These are phyloP conservation scores for Trichomonas gallinae DNA, from an alignment of 208 protist genomes.

Conservation along the genomic window DNA sequence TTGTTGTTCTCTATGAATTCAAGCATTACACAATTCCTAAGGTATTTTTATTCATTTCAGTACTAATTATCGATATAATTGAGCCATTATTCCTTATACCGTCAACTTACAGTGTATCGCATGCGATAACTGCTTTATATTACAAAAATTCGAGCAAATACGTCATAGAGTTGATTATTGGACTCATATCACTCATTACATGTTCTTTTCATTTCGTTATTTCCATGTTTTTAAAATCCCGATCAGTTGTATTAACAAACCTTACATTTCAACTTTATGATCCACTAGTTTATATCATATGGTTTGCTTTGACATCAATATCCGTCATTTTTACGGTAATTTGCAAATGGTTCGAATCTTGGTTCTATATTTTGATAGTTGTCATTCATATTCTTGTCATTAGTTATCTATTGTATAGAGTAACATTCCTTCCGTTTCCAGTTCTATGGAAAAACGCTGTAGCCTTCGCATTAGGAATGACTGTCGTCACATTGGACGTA, in stretches of 20 bases:
- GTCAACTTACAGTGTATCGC: background rate
- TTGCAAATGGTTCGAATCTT: background rate
- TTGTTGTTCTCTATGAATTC: background rate
- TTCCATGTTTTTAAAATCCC: background rate
- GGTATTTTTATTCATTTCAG: background rate
- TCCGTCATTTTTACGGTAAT: background rate
- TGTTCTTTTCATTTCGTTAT: background rate
- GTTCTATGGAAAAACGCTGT: background rate
- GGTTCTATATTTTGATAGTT: background rate
- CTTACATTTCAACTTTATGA: background rate
- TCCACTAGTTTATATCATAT: background rate
- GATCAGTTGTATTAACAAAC: background rate
- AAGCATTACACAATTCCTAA: background rate
- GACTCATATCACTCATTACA: background rate
- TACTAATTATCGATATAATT: background rate
- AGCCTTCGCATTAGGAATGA: background rate
- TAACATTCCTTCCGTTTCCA: background rate
- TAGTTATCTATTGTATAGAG: background rate
- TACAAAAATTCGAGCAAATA: background rate
- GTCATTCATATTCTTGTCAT: background rate
- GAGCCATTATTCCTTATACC: background rate
- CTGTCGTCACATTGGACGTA: background rate
- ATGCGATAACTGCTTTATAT: background rate
- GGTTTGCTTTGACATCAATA: background rate
- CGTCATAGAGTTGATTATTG: background rate